Evolutionary conservation across 768 basidiomycete genomes (phyloP), one percentile per base, ranked within the genome.

Genomic region (Mycena kentingensis): DNA sequence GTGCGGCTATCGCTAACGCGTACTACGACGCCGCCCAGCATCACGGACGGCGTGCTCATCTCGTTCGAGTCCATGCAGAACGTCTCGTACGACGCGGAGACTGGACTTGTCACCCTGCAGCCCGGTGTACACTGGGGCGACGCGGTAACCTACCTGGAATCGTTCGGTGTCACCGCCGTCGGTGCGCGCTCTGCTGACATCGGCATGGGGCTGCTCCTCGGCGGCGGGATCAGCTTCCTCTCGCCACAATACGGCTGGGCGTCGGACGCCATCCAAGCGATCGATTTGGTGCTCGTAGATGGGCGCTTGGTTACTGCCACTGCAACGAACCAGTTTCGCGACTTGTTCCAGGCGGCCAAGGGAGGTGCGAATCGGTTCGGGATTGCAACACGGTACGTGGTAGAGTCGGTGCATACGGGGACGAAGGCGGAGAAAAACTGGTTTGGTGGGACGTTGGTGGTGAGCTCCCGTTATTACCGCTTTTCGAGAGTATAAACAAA

Each of bases 281-380:
- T 72, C 26, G 77, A 78, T 51, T 72, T 78, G 16, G 77, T 78
- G 5, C 65, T 76, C 7, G 73, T 74, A 2, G 67, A 65, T 19
- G 77, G 77, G 1, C 37, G 67, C 22, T 51, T 74, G 2, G 71
- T 77, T 5, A 76, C 75, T 2, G 74, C 73, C 2, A 75, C 67
- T 1, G 69, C 66, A 6, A 70, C 65, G 1, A 76, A 77, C 52
- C 27, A 67, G 54, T 73, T 74, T 51, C 57, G 70, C 1, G 75
- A 77, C 54, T 67, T 78, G 7, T 76, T 77, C 61, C 66, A 67
- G 27, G 74, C 75, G 5, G 61, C 77, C 38, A 76, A 76, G 54
- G 76, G 75, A 3, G 74, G 75, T 11, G 76, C 67, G 3, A 76
- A 72, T 60, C 66, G 75, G 12, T 76, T 76, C 54, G 76, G 74